Evolutionary conservation across 805 yeast species (phyloP).

Genomic region (Yamadazyma sp.): DNA sequence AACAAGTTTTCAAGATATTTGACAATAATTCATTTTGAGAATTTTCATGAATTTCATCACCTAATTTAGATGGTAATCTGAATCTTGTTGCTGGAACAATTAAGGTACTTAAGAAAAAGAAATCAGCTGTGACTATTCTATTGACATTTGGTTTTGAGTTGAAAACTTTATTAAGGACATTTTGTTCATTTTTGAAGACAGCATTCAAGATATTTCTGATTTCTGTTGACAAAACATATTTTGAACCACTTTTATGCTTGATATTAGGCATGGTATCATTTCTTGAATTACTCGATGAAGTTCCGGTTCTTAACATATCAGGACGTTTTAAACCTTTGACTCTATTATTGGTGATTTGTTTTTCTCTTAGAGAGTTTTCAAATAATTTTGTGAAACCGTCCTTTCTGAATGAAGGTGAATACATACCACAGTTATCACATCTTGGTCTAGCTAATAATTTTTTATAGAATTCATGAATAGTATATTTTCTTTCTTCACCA

Average conservation of each 20-base stretch:
- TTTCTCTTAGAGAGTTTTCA: slow-evolving; percentile 79
- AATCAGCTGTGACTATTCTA: slow-evolving; percentile 58
- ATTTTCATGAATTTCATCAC: slow-evolving; percentile 95
- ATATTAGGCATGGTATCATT: slow-evolving; percentile 43
- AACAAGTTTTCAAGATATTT: slow-evolving; percentile 72
- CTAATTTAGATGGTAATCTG: slow-evolving; percentile 93
- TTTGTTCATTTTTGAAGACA: slow-evolving; percentile 73
- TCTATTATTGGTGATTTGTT: slow-evolving; percentile 77
- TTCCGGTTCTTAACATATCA: slow-evolving; percentile 49
- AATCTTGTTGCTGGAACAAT: slow-evolving; percentile 97
- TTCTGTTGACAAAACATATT: slow-evolving; percentile 86
- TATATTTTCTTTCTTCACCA: slow-evolving; percentile 77
- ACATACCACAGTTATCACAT: slow-evolving; percentile 97
- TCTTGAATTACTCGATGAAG: slow-evolving; percentile 8
- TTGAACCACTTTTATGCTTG: slow-evolving; percentile 68
- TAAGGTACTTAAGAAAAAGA: slow-evolving; percentile 84
- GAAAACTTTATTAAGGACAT: slow-evolving; percentile 68
- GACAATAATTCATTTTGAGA: slow-evolving; percentile 86
- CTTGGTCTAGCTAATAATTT: slow-evolving; percentile 71
- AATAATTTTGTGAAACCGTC: slow-evolving; percentile 93
- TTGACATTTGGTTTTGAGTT: slow-evolving; percentile 69
- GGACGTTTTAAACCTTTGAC: slow-evolving; percentile 75
- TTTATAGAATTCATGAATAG: slow-evolving; percentile 72
- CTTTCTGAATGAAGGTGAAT: slow-evolving; percentile 88
- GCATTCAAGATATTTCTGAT: slow-evolving; percentile 73